Base-by-base conservation (phyloP, 2,329 filamentous ascomycete species). In the Fusarium falciforme region DNA sequence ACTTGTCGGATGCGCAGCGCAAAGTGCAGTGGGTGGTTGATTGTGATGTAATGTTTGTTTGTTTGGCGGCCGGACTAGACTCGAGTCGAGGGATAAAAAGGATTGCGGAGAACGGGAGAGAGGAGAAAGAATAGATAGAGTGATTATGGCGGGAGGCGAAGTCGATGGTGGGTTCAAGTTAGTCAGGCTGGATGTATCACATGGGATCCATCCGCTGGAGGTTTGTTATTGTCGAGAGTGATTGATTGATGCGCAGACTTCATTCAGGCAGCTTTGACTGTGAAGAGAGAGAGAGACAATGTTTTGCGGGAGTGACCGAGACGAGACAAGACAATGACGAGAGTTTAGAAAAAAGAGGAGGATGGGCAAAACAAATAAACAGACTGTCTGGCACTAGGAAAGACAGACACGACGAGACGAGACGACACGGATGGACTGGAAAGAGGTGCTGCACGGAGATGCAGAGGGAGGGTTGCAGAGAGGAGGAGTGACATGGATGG, bases 191-290 rank as follows among this genome's bases (percentile, higher is more conserved):
- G 61, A 60, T 75, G 62, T 75, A 76, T 77, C 76, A 77, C 70
- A 75, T 75, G 76, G 66, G 72, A 61, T 64, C 61, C 66, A 64
- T 59, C 59, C 58, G 67, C 52, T 55, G 49, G 60, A 65, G 67
- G 70, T 52, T 71, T 67, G 71, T 72, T 74, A 69, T 72, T 74
- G 71, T 73, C 72, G 73, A 71, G 64, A 70, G 75, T 71, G 70
- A 77, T 71, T 54, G 61, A 27, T 69, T 58, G 40, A 44, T 33
- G 64, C 49, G 69, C 25, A 71, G 44, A 47, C 44, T 47, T 47
- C 44, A 47, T 47, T 47, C 44, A 47, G 44, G 44, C 44, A 27
- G 44, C 9, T 47, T 47, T 44, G 42, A 44, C 14, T 16, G 44
- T 16, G 22, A n/a, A 61, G 52, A 22, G 27, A 27, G 31, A 27